Evolutionary conservation across 768 basidiomycete species (phyloP).

Genomic region (Tricholoma hemisulphureum): DNA sequence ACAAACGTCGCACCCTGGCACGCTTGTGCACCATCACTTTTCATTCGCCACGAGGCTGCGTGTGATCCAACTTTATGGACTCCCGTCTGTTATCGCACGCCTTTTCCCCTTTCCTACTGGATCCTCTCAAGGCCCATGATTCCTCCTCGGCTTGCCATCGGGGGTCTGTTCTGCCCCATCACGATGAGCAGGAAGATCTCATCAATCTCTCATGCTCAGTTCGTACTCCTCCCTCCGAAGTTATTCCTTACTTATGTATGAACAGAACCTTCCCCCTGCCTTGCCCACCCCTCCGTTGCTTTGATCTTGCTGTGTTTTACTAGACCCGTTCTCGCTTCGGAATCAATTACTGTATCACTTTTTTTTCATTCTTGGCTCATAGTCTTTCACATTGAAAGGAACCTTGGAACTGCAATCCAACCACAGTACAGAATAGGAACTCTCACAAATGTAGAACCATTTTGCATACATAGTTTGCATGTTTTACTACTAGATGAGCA

Average conservation of each 20-base stretch:
- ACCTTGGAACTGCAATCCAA: not conserved
- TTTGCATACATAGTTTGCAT: not conserved
- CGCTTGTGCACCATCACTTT: not conserved
- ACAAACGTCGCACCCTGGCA: not conserved
- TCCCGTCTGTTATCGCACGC: not conserved
- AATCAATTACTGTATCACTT: not conserved
- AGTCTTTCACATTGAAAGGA: not conserved
- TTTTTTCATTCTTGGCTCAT: not conserved
- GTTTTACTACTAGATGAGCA: not conserved
- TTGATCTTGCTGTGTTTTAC: not conserved
- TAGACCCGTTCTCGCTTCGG: not conserved
- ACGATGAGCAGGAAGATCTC: not conserved
- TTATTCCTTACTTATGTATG: not conserved
- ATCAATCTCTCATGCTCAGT: not conserved
- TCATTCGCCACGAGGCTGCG: not conserved
- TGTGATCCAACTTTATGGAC: not conserved
- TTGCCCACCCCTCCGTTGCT: not conserved
- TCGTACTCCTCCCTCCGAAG: not conserved
- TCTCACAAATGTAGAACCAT: not conserved
- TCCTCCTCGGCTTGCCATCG: not conserved
- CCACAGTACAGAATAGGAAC: not conserved
- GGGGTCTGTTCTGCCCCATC: not conserved
- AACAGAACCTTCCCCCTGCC: not conserved
- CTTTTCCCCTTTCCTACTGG: not conserved
- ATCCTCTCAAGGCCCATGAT: not conserved